Percentiles rank a stretch among this genome's conserved stretches.
Evolutionary conservation across 2,329 filamentous ascomycete species (phyloP).

Genomic region (Pseudogymnoascus pannorum): DNA sequence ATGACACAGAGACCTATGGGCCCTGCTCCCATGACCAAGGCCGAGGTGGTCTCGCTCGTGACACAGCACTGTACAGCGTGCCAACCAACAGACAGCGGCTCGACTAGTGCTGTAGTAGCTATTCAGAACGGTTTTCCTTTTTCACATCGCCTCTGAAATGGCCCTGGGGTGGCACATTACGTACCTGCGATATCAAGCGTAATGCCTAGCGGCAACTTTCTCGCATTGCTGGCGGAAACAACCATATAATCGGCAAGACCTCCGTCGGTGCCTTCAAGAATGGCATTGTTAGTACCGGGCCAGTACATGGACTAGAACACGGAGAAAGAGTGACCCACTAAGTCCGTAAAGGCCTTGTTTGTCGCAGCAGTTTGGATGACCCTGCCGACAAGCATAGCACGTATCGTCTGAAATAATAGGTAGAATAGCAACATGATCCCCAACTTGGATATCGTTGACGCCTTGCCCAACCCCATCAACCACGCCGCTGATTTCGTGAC

Average conservation of each 20-base stretch:
- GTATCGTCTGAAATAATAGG: conserved; percentile 51
- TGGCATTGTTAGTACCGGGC: conserved; percentile 12
- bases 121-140: too few relatives aligned
- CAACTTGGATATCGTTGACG: conserved; percentile 41
- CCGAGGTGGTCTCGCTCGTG: conserved; percentile 31
- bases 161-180: too few relatives aligned
- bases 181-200: conserved; percentile 39
- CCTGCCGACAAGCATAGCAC: conserved; percentile 47
- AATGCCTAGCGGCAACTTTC: conserved; percentile 44
- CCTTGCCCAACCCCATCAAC: conserved; percentile 50
- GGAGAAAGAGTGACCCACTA: conserved; percentile 16
- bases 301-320: neutral
- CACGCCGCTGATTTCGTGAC: conserved; percentile 58
- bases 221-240: conserved; percentile 40
- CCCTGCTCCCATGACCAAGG: conserved; percentile 52
- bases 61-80: conserved; percentile 41
- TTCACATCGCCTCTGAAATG: too few relatives aligned
- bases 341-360: conserved; percentile 46
- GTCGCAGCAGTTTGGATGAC: conserved; percentile 51
- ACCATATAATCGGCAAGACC: conserved; percentile 49
- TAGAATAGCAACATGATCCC: conserved; percentile 51
- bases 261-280: conserved; percentile 34
- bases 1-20: conserved; percentile 56
- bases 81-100: conserved; percentile 58
- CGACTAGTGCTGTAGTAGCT: conserved; percentile 42